phyloP scores from a whole-genome alignment of 768 basidiomycete genomes.

The Tulasnella sp. region DNA sequence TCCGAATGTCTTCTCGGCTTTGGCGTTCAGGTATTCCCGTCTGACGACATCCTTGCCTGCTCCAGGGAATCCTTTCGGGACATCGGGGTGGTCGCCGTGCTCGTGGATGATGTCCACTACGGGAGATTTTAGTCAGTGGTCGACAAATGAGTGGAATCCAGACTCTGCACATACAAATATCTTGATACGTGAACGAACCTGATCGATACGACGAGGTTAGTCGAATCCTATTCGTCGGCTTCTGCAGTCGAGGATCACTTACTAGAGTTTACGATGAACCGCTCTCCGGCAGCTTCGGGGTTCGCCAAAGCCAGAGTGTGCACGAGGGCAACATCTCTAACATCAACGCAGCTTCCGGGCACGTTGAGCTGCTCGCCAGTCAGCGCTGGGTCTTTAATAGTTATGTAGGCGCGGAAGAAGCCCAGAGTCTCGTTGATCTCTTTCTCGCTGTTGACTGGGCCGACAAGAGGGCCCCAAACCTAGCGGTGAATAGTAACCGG shows the following conservation, averaged over 20 bases:
- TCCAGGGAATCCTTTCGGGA: conserved; percentile 19
- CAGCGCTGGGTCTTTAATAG: conserved; percentile 21
- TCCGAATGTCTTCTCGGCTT: conserved; percentile 18
- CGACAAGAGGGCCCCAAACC: conserved; percentile 34
- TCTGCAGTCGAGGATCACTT: background rate
- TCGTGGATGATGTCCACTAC: conserved; percentile 15
- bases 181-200: conserved; percentile 21
- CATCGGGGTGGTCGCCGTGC: conserved; percentile 9
- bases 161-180: conserved; percentile 14
- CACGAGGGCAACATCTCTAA: conserved; percentile 28
- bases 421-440: conserved; percentile 32
- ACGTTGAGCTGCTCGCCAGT: background rate
- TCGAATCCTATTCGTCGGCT: no score
- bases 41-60: background rate
- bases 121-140: background rate
- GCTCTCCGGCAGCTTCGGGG: conserved; percentile 23
- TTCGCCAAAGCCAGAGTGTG: conserved; percentile 26
- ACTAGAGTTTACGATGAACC: conserved; percentile 22
- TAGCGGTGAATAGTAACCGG: background rate
- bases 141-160: background rate
- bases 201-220: background rate
- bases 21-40: background rate
- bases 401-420: conserved; percentile 13
- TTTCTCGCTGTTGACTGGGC: conserved; percentile 28
- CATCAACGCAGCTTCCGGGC: conserved; percentile 28